phyloP scores from a whole-genome alignment of 257 asterid genomes.

The Jasminum sambac region DNA sequence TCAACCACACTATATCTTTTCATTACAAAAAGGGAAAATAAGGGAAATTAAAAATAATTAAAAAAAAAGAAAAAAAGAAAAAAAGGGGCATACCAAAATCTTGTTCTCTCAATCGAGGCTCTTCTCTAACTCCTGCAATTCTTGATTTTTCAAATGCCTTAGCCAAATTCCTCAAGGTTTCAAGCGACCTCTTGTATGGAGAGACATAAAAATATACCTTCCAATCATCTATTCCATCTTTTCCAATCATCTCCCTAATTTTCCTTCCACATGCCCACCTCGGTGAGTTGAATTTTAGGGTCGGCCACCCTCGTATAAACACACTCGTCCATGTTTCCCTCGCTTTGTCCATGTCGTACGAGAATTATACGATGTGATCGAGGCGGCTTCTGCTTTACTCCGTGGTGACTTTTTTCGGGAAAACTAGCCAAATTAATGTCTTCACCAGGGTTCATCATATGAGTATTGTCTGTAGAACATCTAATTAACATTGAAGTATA shows the following conservation, averaged over 20 bases:
- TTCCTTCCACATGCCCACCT: slow-evolving; percentile 52
- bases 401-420: slow-evolving; percentile 43
- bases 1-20: not conserved
- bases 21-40: too few species aligned
- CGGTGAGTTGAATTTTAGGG: slow-evolving; percentile 58
- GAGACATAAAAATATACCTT: slow-evolving; percentile 73
- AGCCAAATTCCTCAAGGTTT: slow-evolving; percentile 66
- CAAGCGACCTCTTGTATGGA: slow-evolving; percentile 55
- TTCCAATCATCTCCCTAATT: slow-evolving; percentile 50
- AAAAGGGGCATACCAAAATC: slow-evolving; percentile 52
- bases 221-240: slow-evolving; percentile 59
- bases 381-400: slow-evolving; percentile 41
- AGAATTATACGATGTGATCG: slow-evolving; percentile 66
- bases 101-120: slow-evolving; percentile 74
- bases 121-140: slow-evolving; percentile 79
- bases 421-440: slow-evolving; percentile 34
- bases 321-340: slow-evolving; percentile 72
- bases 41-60: too few species aligned
- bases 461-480: slow-evolving; percentile 32
- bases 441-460: slow-evolving; percentile 1
- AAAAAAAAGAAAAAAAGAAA: too few species aligned
- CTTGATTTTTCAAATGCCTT: slow-evolving; percentile 62
- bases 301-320: slow-evolving; percentile 72
- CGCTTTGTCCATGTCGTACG: slow-evolving; percentile 76
- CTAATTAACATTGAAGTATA: slow-evolving; percentile 18